These are phyloP conservation scores for Thymus mandschuricus DNA, from an alignment of 257 asterid species.

Conservation along the genomic window DNA sequence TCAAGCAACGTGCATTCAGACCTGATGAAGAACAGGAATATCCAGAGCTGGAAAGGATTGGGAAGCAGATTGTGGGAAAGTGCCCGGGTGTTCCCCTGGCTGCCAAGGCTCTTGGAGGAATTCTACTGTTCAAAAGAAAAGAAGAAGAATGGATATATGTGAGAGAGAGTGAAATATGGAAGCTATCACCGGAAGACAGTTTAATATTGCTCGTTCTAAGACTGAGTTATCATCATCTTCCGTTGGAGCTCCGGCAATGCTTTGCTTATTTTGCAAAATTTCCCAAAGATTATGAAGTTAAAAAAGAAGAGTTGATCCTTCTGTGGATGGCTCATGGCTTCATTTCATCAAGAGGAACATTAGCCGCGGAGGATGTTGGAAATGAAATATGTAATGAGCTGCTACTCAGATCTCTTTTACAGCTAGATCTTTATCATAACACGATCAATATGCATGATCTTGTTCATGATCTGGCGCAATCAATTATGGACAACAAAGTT, in stretches of 20 bases:
- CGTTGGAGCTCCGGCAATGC: slow-evolving; percentile 34
- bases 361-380: slow-evolving; percentile 8
- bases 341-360: not conserved
- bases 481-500: slow-evolving; percentile 13
- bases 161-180: not conserved
- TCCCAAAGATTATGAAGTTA: slow-evolving; percentile 28
- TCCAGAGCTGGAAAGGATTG: slow-evolving; percentile 27
- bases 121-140: slow-evolving; percentile 32
- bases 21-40: not conserved
- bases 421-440: no score
- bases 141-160: slow-evolving; percentile 35
- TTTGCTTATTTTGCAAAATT: slow-evolving; percentile 44
- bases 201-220: slow-evolving; percentile 32
- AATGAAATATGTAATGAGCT: not conserved
- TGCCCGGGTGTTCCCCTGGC: slow-evolving; percentile 41
- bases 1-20: slow-evolving; percentile 31
- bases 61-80: slow-evolving; percentile 34
- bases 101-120: slow-evolving; percentile 40
- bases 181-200: slow-evolving; percentile 16
- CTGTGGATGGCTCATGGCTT: slow-evolving; percentile 40
- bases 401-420: not conserved
- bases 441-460: slow-evolving; percentile 1
- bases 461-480: slow-evolving; percentile 17
- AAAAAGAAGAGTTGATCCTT: slow-evolving; percentile 24
- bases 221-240: slow-evolving; percentile 44